Base-by-base conservation (phyloP, 768 basidiomycete species). In the Stropharia rugosoannulata region DNA sequence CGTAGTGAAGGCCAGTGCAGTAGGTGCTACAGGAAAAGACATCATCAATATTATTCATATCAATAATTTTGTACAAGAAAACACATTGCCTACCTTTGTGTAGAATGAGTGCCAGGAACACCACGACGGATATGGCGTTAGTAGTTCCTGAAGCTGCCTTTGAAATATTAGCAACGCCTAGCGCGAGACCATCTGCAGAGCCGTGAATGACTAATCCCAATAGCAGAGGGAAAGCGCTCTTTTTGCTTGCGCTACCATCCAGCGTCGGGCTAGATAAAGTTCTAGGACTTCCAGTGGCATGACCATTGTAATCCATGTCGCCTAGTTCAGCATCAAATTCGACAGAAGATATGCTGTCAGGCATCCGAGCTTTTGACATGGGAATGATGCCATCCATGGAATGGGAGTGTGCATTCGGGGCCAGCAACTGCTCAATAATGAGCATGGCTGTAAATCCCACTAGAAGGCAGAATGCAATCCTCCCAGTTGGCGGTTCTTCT, bases 61-160 rank as follows among this genome's bases (percentile, higher is more conserved):
- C 37, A 16, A 32, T 38, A 18, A 13, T 56, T 27, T 19, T 27
- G 46, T 19, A 19, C 52, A 41, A 53, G 9, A 39, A 10, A 41
- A 11, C 13, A 25, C 25, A 37, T 11, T 19, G 29, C 54, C 1
- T 22, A 80, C 91, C 90, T 82, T 98, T 98, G 72, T 98, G 97
- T 18, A 98, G 77, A 46, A 92, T 79, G 40, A 99, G 82, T 2
- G 97, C 95, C 19, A 97, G 66, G 67, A 98, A 98, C 3, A 99
- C 89, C 41, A 98, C 77, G 9, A 93, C 65, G 1, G 95, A 90
- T 32, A 98, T 66, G 36, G 75, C 77, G 19, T 74, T 75, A 15
- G 75, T 70, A 54, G 59, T 66, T 9, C 65, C 73, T 11, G 81
- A 46, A 25, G 53, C 39, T 18, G 50, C 40, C 19, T 58, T 63